Evolutionary conservation across 164 flowering plant genomes (phyloP), one percentile per base, ranked within the genome.

Genomic region (Macadamia integrifolia): DNA sequence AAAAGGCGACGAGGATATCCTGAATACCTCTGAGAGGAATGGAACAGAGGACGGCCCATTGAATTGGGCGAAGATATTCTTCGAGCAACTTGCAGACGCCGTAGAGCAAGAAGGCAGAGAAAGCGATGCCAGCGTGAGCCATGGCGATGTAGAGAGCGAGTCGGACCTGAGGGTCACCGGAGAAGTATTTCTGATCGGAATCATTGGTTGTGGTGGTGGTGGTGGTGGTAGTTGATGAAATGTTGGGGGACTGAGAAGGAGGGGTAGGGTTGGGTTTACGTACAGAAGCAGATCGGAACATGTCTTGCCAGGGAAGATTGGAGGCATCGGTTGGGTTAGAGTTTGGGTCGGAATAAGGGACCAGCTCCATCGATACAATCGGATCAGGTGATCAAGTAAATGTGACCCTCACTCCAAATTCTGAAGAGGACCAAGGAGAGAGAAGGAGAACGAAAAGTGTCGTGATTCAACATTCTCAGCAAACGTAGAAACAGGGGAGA

Each of bases 71-170:
- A 29, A 94, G 77, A 66, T 88, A 92, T 29, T 77, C 87, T 67
- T 92, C 89, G 1, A 92, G 80, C 23, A 94, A 76, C 71, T 84
- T 88, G 68, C 69, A 75, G 10, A 90, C 82, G 29, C 80, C 88
- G 65, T 78, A 94, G 17, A 92, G 76, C 42, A 84, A 64, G 65
- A 88, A 76, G 10, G 88, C 80, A 28, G 89, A 42, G 61, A 92
- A 81, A 7, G 86, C 86, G 1, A 94, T 77, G 56, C 93, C 90
- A 23, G 93, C 96, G 71, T 94, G 99, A 49, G 99, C 99, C 98
- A 92, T 89, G 77, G 99, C 93, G 68, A 94, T 90, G 85, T 83
- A 94, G 15, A 94, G 72, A 13, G 99, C 98, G 35, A 92, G 88
- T 14, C 89, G 81, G 32, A 88, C 88, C 83, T 92, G 89, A 13